These are phyloP conservation scores for Hordeum marinum DNA, from an alignment of 176 grass and related monocot genomes.

Conservation along the genomic window DNA sequence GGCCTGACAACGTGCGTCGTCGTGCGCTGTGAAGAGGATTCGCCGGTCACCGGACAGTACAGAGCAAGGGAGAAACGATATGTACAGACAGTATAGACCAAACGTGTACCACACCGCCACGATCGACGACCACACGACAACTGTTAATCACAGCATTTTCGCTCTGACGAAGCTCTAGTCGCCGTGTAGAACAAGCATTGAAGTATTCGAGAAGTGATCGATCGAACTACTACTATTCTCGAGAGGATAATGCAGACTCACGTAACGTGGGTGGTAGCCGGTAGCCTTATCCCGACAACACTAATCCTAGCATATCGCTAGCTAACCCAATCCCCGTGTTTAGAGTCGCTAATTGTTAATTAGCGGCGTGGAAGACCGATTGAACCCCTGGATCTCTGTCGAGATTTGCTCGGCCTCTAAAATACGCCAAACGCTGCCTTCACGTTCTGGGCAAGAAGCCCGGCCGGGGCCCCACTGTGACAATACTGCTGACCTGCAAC, in stretches of 20 bases:
- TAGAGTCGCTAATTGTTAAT: not conserved
- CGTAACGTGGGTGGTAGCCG: not conserved
- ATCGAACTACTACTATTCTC: not conserved
- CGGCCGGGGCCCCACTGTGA: not conserved
- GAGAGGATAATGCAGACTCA: not conserved
- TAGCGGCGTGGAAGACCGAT: not conserved
- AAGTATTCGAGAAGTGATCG: not conserved
- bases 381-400: not conserved
- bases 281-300: not conserved
- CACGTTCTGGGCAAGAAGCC: conserved; percentile 6
- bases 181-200: not conserved
- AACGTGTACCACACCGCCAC: not conserved
- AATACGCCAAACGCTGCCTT: not conserved
- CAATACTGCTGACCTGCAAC: not conserved
- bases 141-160: not conserved
- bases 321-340: not conserved
- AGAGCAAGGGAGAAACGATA: no score
- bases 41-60: no score
- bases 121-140: not conserved
- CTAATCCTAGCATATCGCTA: no score
- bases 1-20: not conserved
- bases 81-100: not conserved
- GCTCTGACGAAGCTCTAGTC: not conserved
- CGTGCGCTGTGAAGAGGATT: not conserved
- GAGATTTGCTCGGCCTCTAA: not conserved